These are phyloP conservation scores for Teratosphaeria destructans DNA, from an alignment of 2,329 filamentous ascomycete species.

Conservation along the genomic window DNA sequence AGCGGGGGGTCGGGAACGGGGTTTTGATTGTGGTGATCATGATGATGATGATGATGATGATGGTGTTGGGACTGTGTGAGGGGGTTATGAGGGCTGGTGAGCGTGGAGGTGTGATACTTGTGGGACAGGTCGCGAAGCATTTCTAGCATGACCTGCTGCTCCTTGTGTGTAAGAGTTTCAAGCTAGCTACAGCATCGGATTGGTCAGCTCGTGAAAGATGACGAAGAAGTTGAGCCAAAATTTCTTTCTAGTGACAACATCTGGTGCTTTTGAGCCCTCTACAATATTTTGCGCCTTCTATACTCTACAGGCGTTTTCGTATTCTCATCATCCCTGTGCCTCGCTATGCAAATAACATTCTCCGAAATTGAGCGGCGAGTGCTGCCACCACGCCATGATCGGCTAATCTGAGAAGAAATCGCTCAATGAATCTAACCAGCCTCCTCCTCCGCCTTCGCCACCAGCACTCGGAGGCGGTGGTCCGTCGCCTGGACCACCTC, in stretches of 20 bases:
- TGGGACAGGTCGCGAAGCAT: too few species aligned
- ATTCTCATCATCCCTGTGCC: neutral
- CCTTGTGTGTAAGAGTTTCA: too few species aligned
- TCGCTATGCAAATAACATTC: neutral
- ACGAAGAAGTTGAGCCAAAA: too few species aligned
- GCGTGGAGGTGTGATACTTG: too few species aligned
- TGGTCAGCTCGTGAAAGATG: too few species aligned
- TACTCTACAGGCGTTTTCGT: neutral
- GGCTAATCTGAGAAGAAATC: slow-evolving; percentile 11
- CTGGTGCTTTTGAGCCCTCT: neutral
- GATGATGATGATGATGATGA: neutral
- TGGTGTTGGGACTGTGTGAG: neutral
- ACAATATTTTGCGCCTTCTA: neutral
- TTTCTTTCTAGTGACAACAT: neutral
- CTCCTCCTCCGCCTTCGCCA: slow-evolving; percentile 22
- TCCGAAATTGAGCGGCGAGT: neutral
- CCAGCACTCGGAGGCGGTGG: slow-evolving; percentile 21
- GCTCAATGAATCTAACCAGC: slow-evolving; percentile 12
- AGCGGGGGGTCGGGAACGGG: neutral
- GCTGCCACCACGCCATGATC: neutral
- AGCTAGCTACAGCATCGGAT: too few species aligned
- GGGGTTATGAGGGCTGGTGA: too few species aligned
- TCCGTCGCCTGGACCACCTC: slow-evolving; percentile 26
- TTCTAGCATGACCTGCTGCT: too few species aligned
- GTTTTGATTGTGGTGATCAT: neutral